phyloP scores from a whole-genome alignment of 73 alveolate species.

The Paramecium tetraurelia region DNA sequence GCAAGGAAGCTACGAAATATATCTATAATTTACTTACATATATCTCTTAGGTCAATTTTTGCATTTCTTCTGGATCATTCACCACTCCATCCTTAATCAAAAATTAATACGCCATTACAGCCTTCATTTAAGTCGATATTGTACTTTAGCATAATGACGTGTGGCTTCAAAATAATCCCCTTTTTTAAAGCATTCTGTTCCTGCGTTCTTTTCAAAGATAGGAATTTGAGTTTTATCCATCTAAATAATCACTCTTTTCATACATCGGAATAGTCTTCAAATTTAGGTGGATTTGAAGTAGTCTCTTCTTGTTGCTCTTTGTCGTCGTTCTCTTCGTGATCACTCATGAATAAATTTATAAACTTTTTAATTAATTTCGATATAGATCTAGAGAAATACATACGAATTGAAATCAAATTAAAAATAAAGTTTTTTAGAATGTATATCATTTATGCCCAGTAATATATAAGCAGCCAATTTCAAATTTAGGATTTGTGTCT shows the following conservation, averaged over 20 bases:
- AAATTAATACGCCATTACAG: slow-evolving; percentile 39
- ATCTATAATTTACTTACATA: not conserved
- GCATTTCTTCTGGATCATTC: not conserved
- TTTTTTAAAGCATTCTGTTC: not conserved
- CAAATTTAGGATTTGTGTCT: too few relatives aligned
- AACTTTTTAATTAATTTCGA: not conserved
- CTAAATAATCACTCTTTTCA: not conserved
- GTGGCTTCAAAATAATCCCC: slow-evolving; percentile 28
- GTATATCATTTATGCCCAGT: too few relatives aligned
- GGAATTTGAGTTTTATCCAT: slow-evolving; percentile 6
- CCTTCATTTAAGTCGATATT: not conserved
- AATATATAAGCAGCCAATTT: too few relatives aligned
- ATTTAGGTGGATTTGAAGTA: not conserved
- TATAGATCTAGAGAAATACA: not conserved
- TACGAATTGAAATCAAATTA: not conserved
- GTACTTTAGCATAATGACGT: not conserved
- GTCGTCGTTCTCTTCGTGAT: not conserved
- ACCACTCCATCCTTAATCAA: slow-evolving; percentile 21
- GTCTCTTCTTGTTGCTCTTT: not conserved
- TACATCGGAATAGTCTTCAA: not conserved
- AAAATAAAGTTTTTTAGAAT: too few relatives aligned
- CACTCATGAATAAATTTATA: not conserved
- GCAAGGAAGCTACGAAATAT: not conserved
- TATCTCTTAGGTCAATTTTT: not conserved
- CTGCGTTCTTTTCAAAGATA: not conserved